Evolutionary conservation across 305 asterid species (phyloP).

Genomic region (Fraxinus sp.): DNA sequence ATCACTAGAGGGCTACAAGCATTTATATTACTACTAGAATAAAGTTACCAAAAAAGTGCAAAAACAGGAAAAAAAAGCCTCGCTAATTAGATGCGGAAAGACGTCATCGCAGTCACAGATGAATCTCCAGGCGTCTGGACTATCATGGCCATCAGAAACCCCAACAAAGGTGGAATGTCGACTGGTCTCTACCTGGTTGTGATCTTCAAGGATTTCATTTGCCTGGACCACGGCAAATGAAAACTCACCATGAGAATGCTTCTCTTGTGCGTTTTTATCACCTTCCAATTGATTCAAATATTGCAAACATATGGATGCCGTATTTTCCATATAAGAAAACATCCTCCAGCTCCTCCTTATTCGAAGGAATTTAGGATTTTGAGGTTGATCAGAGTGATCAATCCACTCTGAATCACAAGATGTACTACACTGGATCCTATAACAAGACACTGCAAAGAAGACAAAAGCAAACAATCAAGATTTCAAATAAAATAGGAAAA

Average conservation of each 20-base stretch:
- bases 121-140: conserved; percentile 56
- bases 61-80: conserved; percentile 18
- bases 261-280: conserved; percentile 53
- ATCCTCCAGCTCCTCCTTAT: no score
- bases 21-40: background rate
- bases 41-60: background rate
- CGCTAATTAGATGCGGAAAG: conserved; percentile 44
- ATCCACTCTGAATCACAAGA: no score
- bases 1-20: background rate
- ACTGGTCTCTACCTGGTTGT: conserved; percentile 68
- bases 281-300: conserved; percentile 52
- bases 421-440: no score
- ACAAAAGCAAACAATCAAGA: no score
- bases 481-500: no score
- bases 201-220: conserved; percentile 57
- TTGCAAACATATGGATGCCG: conserved; percentile 17
- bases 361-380: no score
- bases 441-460: no score
- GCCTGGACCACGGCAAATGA: conserved; percentile 76
- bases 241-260: conserved; percentile 62
- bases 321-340: no score
- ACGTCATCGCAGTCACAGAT: conserved; percentile 47
- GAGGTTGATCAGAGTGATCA: no score
- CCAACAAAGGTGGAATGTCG: conserved; percentile 56
- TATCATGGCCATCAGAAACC: conserved; percentile 81